phyloP scores from a whole-genome alignment of 1,284 basidiomycete genomes.

The Xanthoconium separans region DNA sequence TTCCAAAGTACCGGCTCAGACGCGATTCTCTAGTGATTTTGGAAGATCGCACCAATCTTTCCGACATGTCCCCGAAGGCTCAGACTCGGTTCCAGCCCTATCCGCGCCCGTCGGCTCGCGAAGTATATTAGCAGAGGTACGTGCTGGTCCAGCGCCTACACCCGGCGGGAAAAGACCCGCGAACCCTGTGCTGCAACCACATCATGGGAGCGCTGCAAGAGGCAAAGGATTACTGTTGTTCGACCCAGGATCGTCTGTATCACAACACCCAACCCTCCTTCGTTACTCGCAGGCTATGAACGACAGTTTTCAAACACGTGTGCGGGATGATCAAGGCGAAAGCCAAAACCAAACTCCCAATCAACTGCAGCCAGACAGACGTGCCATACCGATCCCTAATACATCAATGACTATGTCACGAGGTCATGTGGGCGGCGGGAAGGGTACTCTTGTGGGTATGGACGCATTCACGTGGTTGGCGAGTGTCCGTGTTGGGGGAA shows the following conservation, averaged over 20 bases:
- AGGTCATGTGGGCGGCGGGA: conserved; percentile 60
- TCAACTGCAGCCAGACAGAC: conserved; percentile 21
- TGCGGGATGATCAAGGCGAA: conserved; percentile 21
- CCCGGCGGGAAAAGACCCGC: conserved; percentile 19
- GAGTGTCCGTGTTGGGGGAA: conserved; percentile 60
- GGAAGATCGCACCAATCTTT: conserved; percentile 41
- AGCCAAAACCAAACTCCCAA: conserved; percentile 3
- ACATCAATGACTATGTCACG: conserved; percentile 42
- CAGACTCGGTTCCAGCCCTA: conserved; percentile 38
- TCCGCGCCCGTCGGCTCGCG: conserved; percentile 70
- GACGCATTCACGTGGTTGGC: conserved; percentile 71
- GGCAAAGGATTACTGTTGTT: conserved; percentile 30
- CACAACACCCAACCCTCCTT: conserved; percentile 18
- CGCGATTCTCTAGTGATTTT: conserved; percentile 23
- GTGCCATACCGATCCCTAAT: conserved; percentile 21
- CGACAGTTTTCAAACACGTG: conserved; percentile 14
- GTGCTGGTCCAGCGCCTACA: conserved; percentile 48
- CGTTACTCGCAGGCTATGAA: conserved; percentile 18
- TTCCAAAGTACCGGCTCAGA: conserved; percentile 21
- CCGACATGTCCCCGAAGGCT: conserved; percentile 44
- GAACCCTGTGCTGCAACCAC: conserved; percentile 38
- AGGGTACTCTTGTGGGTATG: conserved; percentile 59
- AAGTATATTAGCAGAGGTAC: conserved; percentile 66
- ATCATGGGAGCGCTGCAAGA: conserved; percentile 37
- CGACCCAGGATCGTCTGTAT: conserved; percentile 14